A percentile compares a stretch with the other conserved stretches of the same genome.
Conservation (phyloP, 768 basidiomycete species). For the Mycena belliarum region DNA sequence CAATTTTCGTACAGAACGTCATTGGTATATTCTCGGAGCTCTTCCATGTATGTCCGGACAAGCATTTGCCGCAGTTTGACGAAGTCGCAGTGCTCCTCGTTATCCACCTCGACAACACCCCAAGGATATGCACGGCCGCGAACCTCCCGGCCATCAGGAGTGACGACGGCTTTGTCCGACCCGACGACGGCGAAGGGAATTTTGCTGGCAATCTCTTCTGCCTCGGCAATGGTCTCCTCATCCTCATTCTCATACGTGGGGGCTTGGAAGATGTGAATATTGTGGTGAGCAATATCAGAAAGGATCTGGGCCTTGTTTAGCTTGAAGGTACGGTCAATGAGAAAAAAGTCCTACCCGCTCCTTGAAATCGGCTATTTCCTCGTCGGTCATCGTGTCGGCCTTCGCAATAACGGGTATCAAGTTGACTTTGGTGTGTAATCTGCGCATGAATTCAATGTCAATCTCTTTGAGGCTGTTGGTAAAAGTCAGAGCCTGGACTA, state of each 20-base stretch:
- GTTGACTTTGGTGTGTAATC: constrained; percentile 96
- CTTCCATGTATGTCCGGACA: constrained; percentile 99
- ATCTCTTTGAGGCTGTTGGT: constrained; percentile 84
- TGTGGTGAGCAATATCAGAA: constrained; percentile 90
- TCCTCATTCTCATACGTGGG: constrained; percentile 98
- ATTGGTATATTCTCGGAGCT: constrained; percentile 95
- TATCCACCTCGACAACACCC: constrained; percentile 99
- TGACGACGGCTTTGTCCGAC: constrained; percentile 79
- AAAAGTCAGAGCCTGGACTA: constrained; percentile 2
- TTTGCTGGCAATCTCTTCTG: constrained; percentile 96
- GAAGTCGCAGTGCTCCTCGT: constrained; percentile 99
- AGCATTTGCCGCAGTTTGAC: constrained; percentile 99
- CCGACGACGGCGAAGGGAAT: constrained; percentile 99
- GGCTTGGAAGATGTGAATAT: constrained; percentile 97
- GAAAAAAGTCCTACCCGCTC: constrained; percentile 59
- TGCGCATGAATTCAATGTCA: constrained; percentile 98
- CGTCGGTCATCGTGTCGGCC: constrained; percentile 96
- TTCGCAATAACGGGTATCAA: constrained; percentile 98
- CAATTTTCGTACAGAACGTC: constrained; percentile 97
- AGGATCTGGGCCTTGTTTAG: constrained; percentile 60
- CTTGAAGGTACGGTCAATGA: background rate
- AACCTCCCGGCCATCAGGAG: constrained; percentile 87
- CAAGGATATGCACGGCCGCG: constrained; percentile 97
- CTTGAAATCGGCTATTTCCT: constrained; percentile 93
- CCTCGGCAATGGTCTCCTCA: constrained; percentile 96